Conservation (phyloP, 768 basidiomycete species). For the Hydnum rufescens region DNA sequence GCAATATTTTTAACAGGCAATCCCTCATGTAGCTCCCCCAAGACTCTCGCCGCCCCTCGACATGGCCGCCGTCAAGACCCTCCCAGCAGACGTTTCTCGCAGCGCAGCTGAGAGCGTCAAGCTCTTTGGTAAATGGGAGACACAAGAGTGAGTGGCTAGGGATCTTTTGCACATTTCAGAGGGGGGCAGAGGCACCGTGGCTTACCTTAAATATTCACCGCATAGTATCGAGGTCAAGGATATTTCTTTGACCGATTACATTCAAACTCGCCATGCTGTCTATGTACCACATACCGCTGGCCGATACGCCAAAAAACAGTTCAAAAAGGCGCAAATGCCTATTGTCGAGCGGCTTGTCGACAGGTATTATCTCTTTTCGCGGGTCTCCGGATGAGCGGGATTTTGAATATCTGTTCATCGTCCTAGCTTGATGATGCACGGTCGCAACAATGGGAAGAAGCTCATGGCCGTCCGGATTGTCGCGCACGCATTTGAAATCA, state of each 20-base stretch:
- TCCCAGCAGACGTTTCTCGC: slow-evolving; percentile 66
- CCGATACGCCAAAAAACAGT: slow-evolving; percentile 98
- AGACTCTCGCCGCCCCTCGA: neutral
- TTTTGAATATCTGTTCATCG: neutral
- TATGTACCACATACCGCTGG: slow-evolving; percentile 98
- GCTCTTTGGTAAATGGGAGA: slow-evolving; percentile 98
- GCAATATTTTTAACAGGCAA: too few relatives aligned
- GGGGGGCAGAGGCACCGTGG: neutral
- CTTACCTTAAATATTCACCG: neutral
- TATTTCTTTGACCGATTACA: slow-evolving; percentile 97
- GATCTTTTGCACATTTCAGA: neutral
- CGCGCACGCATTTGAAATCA: slow-evolving; percentile 97
- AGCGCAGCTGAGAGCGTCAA: slow-evolving; percentile 67
- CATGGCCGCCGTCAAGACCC: slow-evolving; percentile 15
- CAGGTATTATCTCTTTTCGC: slow-evolving; percentile 33
- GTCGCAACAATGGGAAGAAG: slow-evolving; percentile 99
- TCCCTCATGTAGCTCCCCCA: too few relatives aligned
- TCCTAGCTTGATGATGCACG: slow-evolving; percentile 96
- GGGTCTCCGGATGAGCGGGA: neutral
- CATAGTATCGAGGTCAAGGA: slow-evolving; percentile 93
- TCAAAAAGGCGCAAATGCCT: slow-evolving; percentile 99
- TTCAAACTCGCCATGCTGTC: slow-evolving; percentile 94
- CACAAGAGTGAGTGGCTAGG: slow-evolving; percentile 60
- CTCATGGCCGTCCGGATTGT: slow-evolving; percentile 97
- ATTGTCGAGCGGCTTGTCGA: slow-evolving; percentile 99